These are phyloP conservation scores for Petrea volubilis DNA, from an alignment of 257 asterid species.

Conservation along the genomic window DNA sequence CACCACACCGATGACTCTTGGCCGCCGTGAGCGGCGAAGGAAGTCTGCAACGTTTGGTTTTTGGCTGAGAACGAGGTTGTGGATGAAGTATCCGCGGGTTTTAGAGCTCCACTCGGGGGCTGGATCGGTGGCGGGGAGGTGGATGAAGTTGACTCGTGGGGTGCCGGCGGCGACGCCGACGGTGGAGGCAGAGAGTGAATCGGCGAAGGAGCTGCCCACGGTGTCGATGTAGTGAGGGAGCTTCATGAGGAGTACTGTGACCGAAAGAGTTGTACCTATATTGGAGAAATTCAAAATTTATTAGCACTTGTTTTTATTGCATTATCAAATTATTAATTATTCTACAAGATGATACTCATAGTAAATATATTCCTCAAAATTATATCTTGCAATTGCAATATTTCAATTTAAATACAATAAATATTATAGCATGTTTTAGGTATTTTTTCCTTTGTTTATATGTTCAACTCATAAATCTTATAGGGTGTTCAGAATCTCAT, in stretches of 20 bases:
- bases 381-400: too few species aligned
- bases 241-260: constrained; percentile 50
- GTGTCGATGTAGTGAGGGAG: constrained; percentile 59
- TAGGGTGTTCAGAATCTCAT: too few species aligned
- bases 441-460: too few species aligned
- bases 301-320: too few species aligned
- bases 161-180: background rate
- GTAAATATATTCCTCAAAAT: background rate
- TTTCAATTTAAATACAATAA: too few species aligned
- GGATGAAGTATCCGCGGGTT: constrained; percentile 60
- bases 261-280: constrained; percentile 30
- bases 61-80: constrained; percentile 49
- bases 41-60: constrained; percentile 38
- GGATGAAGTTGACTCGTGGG: constrained; percentile 40
- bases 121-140: constrained; percentile 50
- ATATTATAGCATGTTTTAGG: too few species aligned
- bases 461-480: too few species aligned
- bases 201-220: constrained; percentile 49
- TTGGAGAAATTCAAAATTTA: background rate
- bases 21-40: constrained; percentile 21
- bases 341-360: too few species aligned
- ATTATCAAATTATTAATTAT: too few species aligned
- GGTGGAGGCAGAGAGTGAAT: constrained; percentile 38
- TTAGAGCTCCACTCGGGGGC: constrained; percentile 61
- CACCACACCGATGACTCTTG: constrained; percentile 35